Evolutionary conservation across 257 asterid genomes (phyloP), one percentile per base, ranked within the genome.

Genomic region (Galeopsis tetrahit): DNA sequence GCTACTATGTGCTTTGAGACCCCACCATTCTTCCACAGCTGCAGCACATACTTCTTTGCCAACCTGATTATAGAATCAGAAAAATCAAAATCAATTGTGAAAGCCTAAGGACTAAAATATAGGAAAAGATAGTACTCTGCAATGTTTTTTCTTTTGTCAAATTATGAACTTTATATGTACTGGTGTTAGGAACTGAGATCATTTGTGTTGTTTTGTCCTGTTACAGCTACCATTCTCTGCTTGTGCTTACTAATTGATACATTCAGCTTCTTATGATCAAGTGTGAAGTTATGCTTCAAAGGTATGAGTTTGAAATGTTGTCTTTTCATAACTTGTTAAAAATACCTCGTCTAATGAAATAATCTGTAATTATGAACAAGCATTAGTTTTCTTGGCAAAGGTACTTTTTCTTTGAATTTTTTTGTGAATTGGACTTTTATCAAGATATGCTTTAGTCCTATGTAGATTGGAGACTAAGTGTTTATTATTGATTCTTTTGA

Each of bases 101-200:
- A n/a, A n/a, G n/a, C n/a, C n/a, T n/a, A n/a, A n/a, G n/a, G n/a
- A n/a, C n/a, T n/a, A n/a, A n/a, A n/a, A n/a, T n/a, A n/a, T n/a
- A n/a, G n/a, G n/a, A n/a, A n/a, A n/a, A n/a, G n/a, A n/a, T n/a
- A n/a, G 39, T 69, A 7, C 65, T 28, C 69, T 10, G 78, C 53
- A 39, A 15, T 63, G 28, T 7, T 49, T 15, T 71, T 14, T 38
- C 33, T 31, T 61, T 38, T 49, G 40, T 10, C 35, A 14, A 40
- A 57, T 51, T 33, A 40, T 52, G 62, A 69, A 40, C 21, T 38
- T 48, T 49, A 46, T 65, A 28, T 65, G 69, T 61, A 38, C 6
- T 33, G 9, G 56, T 62, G 14, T 52, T 73, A 15, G 53, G 49
- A 65, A 56, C 4, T 35, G n/a, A 17, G 17, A 13, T 49, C 9